phyloP scores from a whole-genome alignment of 768 basidiomycete species.

The Flagelloscypha sp. region DNA sequence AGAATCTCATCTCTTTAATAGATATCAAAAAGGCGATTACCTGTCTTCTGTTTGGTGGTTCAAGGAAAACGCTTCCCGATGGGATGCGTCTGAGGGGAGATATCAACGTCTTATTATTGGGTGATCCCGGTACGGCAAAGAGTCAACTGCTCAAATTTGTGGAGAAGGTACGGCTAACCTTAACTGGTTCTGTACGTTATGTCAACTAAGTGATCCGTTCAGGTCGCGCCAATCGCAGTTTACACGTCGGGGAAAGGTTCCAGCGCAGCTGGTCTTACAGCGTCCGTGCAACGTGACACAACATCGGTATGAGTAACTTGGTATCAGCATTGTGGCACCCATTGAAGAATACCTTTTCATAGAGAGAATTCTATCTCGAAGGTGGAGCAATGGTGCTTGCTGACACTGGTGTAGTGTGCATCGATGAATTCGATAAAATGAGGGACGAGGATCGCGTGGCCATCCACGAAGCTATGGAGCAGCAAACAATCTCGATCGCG shows the following conservation, averaged over 20 bases:
- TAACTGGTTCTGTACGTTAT: background rate
- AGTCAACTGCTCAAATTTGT: slow-evolving; percentile 97
- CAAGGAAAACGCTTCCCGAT: slow-evolving; percentile 94
- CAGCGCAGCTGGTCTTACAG: slow-evolving; percentile 96
- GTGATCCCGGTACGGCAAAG: slow-evolving; percentile 98
- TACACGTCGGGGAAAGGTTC: slow-evolving; percentile 99
- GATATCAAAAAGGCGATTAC: slow-evolving; percentile 98
- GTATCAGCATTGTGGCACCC: background rate
- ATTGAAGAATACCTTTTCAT: slow-evolving; percentile 7
- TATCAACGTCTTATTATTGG: slow-evolving; percentile 92
- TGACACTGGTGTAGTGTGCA: slow-evolving; percentile 96
- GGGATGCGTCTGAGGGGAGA: slow-evolving; percentile 96
- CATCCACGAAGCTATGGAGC: slow-evolving; percentile 99
- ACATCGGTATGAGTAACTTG: slow-evolving; percentile 57
- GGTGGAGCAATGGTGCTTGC: slow-evolving; percentile 99
- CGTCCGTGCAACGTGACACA: slow-evolving; percentile 91
- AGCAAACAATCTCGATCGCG: slow-evolving; percentile 98
- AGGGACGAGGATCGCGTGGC: slow-evolving; percentile 97
- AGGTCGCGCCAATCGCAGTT: slow-evolving; percentile 96
- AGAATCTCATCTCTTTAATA: slow-evolving; percentile 22
- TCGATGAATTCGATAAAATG: slow-evolving; percentile 99
- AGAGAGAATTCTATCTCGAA: slow-evolving; percentile 98
- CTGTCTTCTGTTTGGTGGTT: slow-evolving; percentile 94
- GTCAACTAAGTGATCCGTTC: slow-evolving; percentile 1
- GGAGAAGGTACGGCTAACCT: slow-evolving; percentile 62